phyloP scores from a whole-genome alignment of 1,139 yeast genomes.

The Taiozyma sp. region DNA sequence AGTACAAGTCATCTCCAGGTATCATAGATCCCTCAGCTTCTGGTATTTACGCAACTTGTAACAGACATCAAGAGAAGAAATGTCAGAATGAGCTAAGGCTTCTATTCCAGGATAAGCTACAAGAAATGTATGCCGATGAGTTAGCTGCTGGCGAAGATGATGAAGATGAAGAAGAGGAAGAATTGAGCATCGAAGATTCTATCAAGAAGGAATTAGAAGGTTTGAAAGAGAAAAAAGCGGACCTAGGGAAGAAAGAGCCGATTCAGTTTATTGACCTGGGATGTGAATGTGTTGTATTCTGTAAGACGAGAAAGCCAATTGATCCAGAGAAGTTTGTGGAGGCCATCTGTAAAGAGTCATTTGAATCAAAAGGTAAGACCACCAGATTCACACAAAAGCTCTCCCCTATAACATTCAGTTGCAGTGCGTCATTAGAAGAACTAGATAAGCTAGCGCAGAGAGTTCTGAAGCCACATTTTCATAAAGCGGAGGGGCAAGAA shows the following conservation, averaged over 20 bases:
- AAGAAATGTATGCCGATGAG: conserved; percentile 45
- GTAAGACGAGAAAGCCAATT: conserved; percentile 73
- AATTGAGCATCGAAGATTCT: conserved; percentile 66
- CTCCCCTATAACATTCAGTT: conserved; percentile 74
- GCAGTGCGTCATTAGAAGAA: conserved; percentile 67
- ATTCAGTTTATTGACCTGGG: conserved; percentile 64
- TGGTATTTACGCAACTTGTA: conserved; percentile 85
- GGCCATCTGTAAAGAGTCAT: conserved; percentile 55
- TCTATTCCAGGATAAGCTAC: conserved; percentile 53
- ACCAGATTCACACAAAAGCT: conserved; percentile 74
- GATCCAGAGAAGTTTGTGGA: conserved; percentile 69
- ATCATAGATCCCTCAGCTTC: conserved; percentile 73
- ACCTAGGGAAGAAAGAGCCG: conserved; percentile 39
- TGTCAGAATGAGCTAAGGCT: conserved; percentile 69
- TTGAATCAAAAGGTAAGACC: conserved; percentile 43
- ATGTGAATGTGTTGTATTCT: conserved; percentile 81
- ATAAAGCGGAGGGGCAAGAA: conserved; percentile 40
- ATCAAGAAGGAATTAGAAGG: conserved; percentile 63
- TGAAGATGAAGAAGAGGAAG: conserved; percentile 30
- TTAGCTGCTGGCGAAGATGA: conserved; percentile 29
- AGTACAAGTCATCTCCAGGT: conserved; percentile 40
- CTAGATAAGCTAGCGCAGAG: conserved; percentile 48
- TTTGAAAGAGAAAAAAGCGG: conserved; percentile 25
- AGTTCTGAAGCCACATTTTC: conserved; percentile 67
- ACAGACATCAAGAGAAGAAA: conserved; percentile 67